phyloP scores from a whole-genome alignment of 768 basidiomycete species.

The Serendipita indica region DNA sequence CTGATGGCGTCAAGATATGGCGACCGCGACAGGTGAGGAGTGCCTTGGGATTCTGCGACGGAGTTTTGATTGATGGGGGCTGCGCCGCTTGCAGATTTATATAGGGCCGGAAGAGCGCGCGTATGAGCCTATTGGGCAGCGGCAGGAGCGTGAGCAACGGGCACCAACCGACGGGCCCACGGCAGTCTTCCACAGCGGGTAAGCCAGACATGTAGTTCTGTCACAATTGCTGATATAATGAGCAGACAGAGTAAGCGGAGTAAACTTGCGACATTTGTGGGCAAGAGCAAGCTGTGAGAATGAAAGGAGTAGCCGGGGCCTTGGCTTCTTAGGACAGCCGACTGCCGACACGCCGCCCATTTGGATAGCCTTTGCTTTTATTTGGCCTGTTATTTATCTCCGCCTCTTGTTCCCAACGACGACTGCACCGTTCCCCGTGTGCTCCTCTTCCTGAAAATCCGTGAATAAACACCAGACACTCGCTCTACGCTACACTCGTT shows the following conservation, averaged over 20 bases:
- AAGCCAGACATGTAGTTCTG: not conserved
- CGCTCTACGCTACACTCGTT: conserved; percentile 6
- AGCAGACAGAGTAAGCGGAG: conserved; percentile 17
- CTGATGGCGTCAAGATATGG: conserved; percentile 89
- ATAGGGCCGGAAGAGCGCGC: conserved; percentile 60
- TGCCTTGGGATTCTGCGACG: conserved; percentile 4
- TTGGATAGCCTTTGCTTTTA: not conserved
- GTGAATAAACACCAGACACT: not conserved
- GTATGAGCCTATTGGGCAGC: conserved; percentile 51
- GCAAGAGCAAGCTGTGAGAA: conserved; percentile 15
- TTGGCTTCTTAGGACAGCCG: not conserved
- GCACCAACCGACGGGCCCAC: conserved; percentile 12
- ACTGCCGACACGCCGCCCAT: not conserved
- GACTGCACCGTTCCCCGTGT: not conserved
- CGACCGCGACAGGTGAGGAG: conserved; percentile 65
- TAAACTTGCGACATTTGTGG: conserved; percentile 14
- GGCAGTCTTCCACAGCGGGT: conserved; percentile 16
- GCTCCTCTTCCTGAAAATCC: not conserved
- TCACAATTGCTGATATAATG: not conserved
- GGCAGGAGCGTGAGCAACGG: conserved; percentile 35
- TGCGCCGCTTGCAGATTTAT: conserved; percentile 42
- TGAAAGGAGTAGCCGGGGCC: not conserved
- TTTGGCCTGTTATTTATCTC: not conserved
- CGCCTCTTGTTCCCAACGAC: conserved; percentile 2
- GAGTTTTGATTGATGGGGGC: not conserved